Evolutionary conservation across 345 rosid species (phyloP).

Genomic region (Euclidium syriacum): DNA sequence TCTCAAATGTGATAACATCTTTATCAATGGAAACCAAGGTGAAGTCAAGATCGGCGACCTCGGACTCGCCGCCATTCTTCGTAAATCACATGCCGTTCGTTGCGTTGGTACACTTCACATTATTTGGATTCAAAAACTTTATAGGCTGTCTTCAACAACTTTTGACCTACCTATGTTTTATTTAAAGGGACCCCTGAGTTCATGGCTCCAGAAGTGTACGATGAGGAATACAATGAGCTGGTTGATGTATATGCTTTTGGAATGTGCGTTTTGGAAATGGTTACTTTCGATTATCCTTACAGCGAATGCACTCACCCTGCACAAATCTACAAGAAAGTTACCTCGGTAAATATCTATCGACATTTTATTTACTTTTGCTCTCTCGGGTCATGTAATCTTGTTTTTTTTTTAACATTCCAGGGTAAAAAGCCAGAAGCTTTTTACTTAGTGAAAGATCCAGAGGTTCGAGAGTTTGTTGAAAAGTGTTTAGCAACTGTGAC

Average conservation of each 20-base stretch:
- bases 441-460: constrained; percentile 71
- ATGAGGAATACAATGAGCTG: constrained; percentile 93
- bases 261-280: constrained; percentile 96
- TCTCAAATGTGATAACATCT: constrained; percentile 97
- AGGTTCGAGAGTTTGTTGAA: constrained; percentile 78
- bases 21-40: constrained; percentile 96
- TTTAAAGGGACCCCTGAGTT: constrained; percentile 90
- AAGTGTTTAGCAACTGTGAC: constrained; percentile 91
- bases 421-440: constrained; percentile 86
- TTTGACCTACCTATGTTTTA: constrained; percentile 8
- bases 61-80: constrained; percentile 92
- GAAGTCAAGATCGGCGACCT: constrained; percentile 98
- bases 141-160: background rate
- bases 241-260: constrained; percentile 97
- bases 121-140: background rate
- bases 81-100: constrained; percentile 79
- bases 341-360: constrained; percentile 50
- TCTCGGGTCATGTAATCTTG: constrained; percentile 11
- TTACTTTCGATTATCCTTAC: constrained; percentile 92
- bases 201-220: constrained; percentile 98
- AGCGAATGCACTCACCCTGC: constrained; percentile 97
- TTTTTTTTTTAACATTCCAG: constrained; percentile 36
- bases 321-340: constrained; percentile 97
- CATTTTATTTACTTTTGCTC: background rate
- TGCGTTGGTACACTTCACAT: constrained; percentile 71